A percentile compares a stretch with the other conserved stretches of the same genome.
phyloP scores from a whole-genome alignment of 1,139 yeast genomes.

The Pichia sp. region DNA sequence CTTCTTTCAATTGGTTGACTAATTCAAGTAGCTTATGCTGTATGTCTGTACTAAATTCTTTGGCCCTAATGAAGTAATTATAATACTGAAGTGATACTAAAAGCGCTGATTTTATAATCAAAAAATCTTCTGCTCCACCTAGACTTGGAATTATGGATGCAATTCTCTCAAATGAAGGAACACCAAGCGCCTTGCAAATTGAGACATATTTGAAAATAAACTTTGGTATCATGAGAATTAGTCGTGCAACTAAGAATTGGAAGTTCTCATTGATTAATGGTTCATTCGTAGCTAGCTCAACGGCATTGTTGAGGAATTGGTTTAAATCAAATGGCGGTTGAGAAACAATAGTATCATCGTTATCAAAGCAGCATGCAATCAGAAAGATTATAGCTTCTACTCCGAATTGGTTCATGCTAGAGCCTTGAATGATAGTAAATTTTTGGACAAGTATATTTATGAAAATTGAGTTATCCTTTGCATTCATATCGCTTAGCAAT shows the following conservation, averaged over 20 bases:
- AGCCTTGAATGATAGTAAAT: slow-evolving; percentile 12
- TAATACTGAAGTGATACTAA: slow-evolving; percentile 56
- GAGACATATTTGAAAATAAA: slow-evolving; percentile 49
- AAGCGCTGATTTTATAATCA: slow-evolving; percentile 41
- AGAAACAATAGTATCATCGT: slow-evolving; percentile 38
- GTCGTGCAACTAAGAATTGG: slow-evolving; percentile 42
- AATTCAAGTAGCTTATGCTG: slow-evolving; percentile 37
- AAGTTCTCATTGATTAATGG: slow-evolving; percentile 15
- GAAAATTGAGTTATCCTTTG: slow-evolving; percentile 34
- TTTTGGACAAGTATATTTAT: slow-evolving; percentile 29
- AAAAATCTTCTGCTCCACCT: slow-evolving; percentile 16
- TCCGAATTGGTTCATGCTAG: slow-evolving; percentile 3
- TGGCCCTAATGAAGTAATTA: slow-evolving; percentile 40
- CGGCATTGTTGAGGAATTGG: slow-evolving; percentile 8
- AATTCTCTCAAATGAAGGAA: slow-evolving; percentile 38
- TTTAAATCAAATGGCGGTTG: slow-evolving; percentile 24
- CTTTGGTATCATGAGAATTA: slow-evolving; percentile 50
- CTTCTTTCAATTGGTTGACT: slow-evolving; percentile 47
- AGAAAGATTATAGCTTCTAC: slow-evolving; percentile 42
- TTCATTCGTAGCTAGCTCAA: slow-evolving; percentile 9
- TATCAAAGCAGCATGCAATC: slow-evolving; percentile 41
- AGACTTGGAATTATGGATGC: slow-evolving; percentile 26
- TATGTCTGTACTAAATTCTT: slow-evolving; percentile 25
- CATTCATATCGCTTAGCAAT: slow-evolving; percentile 43
- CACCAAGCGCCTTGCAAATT: slow-evolving; percentile 38